These are phyloP conservation scores for Inga leiocalycina DNA, from an alignment of 306 rosid species.

Conservation along the genomic window DNA sequence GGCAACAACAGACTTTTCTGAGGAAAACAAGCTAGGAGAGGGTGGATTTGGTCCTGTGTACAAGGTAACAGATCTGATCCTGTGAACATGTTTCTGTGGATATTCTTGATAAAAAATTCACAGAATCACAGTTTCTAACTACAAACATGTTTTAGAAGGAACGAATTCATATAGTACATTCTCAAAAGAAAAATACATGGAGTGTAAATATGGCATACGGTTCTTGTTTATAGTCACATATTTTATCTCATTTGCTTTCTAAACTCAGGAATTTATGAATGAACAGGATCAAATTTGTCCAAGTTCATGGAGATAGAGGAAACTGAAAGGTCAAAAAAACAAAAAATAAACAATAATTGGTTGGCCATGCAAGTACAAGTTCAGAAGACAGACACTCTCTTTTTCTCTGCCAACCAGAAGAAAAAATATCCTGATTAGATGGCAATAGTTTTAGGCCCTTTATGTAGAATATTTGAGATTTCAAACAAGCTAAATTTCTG, in stretches of 20 bases:
- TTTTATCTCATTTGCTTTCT: too few species aligned
- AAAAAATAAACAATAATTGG: not conserved
- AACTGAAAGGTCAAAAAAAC: not conserved
- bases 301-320: not conserved
- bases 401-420: not conserved
- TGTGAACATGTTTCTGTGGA: too few species aligned
- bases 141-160: not conserved
- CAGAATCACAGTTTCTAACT: not conserved
- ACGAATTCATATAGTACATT: too few species aligned
- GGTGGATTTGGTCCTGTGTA: constrained; percentile 46
- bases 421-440: too few species aligned
- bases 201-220: not conserved
- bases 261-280: too few species aligned
- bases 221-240: not conserved
- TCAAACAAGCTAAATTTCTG: not conserved
- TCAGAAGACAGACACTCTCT: not conserved
- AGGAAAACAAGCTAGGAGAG: constrained; percentile 43
- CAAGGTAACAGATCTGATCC: not conserved
- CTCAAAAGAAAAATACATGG: not conserved
- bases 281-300: too few species aligned
- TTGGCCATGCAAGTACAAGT: not conserved
- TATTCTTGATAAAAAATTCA: not conserved
- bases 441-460: not conserved
- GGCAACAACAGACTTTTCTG: constrained; percentile 40
- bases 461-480: not conserved